Percentiles rank a stretch among this genome's conserved stretches.
These are phyloP conservation scores for Globisporangium megalacanthum DNA, from an alignment of 352 stramenopile species.

Conservation along the genomic window DNA sequence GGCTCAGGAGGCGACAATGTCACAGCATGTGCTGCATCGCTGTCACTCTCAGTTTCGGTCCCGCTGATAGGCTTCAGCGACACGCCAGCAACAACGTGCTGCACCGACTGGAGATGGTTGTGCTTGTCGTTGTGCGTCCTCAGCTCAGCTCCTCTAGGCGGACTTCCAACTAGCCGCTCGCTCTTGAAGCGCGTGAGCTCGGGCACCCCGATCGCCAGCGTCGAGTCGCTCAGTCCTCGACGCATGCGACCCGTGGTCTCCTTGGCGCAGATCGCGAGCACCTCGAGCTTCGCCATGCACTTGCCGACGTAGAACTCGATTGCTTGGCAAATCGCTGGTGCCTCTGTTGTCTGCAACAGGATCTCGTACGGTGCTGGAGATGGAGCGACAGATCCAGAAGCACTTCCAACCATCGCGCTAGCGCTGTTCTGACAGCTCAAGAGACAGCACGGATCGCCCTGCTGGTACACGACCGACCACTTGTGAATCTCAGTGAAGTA, in stretches of 20 bases:
- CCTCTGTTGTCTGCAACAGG: constrained; percentile 53
- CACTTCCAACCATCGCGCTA: background rate
- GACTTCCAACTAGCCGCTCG: constrained; percentile 6
- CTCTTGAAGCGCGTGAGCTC: constrained; percentile 7
- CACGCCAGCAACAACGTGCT: constrained; percentile 5
- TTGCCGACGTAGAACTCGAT: constrained; percentile 81
- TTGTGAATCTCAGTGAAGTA: constrained; percentile 81
- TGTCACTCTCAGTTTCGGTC: background rate
- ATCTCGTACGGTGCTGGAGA: constrained; percentile 23
- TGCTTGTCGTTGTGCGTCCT: background rate
- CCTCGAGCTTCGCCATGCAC: constrained; percentile 73
- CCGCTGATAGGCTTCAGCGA: constrained; percentile 3
- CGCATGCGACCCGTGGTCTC: constrained; percentile 14
- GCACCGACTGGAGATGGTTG: background rate
- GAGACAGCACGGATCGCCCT: constrained; percentile 51
- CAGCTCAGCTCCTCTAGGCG: background rate
- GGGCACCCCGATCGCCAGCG: background rate
- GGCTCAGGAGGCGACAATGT: background rate
- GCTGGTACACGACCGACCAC: constrained; percentile 58
- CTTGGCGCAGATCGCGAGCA: constrained; percentile 28
- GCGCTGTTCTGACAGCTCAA: constrained; percentile 36
- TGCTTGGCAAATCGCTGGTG: constrained; percentile 42
- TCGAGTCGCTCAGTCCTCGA: constrained; percentile 2
- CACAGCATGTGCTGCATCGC: background rate
- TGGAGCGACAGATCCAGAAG: constrained; percentile 4